Percentiles rank a stretch among this genome's conserved stretches.
These are phyloP conservation scores for Amanita molliuscula DNA, from an alignment of 768 basidiomycete species.

Conservation along the genomic window DNA sequence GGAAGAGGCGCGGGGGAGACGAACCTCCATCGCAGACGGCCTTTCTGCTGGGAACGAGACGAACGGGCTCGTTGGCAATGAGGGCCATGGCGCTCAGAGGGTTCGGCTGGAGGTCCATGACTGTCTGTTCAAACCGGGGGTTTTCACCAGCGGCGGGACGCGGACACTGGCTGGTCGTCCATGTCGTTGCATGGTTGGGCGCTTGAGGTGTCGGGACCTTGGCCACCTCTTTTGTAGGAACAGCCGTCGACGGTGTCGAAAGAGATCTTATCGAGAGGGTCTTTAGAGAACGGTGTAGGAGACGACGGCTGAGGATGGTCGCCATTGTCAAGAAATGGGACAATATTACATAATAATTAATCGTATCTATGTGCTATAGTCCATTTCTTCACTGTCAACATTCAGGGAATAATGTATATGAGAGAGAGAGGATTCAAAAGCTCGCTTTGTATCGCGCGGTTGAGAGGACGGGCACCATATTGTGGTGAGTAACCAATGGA, in stretches of 20 bases:
- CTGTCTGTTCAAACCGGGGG: constrained; percentile 90
- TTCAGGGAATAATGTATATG: constrained; percentile 62
- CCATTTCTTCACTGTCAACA: constrained; percentile 65
- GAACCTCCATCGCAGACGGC: constrained; percentile 94
- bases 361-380: too few species aligned
- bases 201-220: constrained; percentile 49
- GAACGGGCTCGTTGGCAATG: constrained; percentile 76
- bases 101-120: constrained; percentile 78
- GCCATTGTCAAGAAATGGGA: background rate
- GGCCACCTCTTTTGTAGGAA: constrained; percentile 15
- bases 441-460: constrained; percentile 85
- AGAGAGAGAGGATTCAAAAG: constrained; percentile 85
- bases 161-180: constrained; percentile 76
- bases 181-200: constrained; percentile 73
- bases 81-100: constrained; percentile 89
- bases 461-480: constrained; percentile 90
- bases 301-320: constrained; percentile 31
- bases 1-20: constrained; percentile 17
- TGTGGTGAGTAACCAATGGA: constrained; percentile 69
- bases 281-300: constrained; percentile 21
- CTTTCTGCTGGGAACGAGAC: constrained; percentile 71
- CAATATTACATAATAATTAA: background rate
- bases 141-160: constrained; percentile 50
- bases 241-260: constrained; percentile 16
- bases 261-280: constrained; percentile 16